These are phyloP conservation scores for Conoideocrella luteorostrata DNA, from an alignment of 2,329 filamentous ascomycete genomes.

Conservation along the genomic window DNA sequence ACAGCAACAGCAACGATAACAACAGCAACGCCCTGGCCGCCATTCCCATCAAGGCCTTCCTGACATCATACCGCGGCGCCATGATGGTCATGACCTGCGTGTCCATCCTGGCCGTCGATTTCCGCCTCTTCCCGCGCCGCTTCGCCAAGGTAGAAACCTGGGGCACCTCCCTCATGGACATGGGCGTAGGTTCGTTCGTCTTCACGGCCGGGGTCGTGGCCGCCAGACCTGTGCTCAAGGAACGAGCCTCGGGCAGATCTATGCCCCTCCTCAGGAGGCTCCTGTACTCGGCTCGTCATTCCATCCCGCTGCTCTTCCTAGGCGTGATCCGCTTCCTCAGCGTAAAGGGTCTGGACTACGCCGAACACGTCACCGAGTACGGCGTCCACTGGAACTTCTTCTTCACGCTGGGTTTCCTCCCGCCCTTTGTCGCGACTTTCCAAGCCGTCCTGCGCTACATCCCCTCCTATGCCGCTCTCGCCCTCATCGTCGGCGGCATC, in stretches of 20 bases:
- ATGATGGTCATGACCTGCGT: conserved; percentile 90
- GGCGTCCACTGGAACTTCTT: conserved; percentile 99
- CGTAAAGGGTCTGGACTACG: conserved; percentile 92
- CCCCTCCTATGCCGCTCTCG: conserved; percentile 70
- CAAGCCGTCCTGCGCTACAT: conserved; percentile 64
- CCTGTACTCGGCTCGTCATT: conserved; percentile 64
- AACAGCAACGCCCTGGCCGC: conserved; percentile 26
- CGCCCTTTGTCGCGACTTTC: conserved; percentile 80
- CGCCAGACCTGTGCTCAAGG: conserved; percentile 71
- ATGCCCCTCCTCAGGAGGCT: conserved; percentile 53
- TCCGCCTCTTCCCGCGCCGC: conserved; percentile 82
- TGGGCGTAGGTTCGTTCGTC: conserved; percentile 95
- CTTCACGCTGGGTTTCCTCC: conserved; percentile 85
- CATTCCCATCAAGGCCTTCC: conserved; percentile 80
- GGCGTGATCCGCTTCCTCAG: conserved; percentile 77
- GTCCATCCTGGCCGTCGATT: conserved; percentile 95
- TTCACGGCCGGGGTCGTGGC: conserved; percentile 91
- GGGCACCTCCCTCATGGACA: conserved; percentile 98
- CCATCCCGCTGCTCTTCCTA: conserved; percentile 72
- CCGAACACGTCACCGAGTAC: conserved; percentile 95
- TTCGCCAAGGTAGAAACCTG: conserved; percentile 99
- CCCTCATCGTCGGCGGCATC: conserved; percentile 57
- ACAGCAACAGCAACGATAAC: conserved; percentile 31
- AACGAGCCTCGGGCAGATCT: conserved; percentile 45
- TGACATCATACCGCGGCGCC: conserved; percentile 82